Evolutionary conservation across 1,284 basidiomycete species (phyloP).

Genomic region (Vanrija sp.): DNA sequence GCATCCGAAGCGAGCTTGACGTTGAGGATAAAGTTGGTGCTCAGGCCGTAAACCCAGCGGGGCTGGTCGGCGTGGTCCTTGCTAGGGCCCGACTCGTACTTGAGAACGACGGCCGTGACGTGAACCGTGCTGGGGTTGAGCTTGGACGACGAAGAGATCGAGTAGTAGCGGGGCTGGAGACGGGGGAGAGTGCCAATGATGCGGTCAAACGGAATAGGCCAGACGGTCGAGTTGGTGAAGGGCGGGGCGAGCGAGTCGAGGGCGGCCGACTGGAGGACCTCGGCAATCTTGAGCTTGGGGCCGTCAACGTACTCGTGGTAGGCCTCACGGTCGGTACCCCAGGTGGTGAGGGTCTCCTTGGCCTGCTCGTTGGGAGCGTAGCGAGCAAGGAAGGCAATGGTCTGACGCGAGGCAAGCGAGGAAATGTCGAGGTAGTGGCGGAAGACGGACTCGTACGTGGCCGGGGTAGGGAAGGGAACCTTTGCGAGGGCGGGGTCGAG

Average conservation of each 20-base stretch:
- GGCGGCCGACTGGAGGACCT: constrained; percentile 80
- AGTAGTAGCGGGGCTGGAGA: constrained; percentile 95
- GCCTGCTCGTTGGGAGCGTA: constrained; percentile 81
- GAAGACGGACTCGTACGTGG: constrained; percentile 89
- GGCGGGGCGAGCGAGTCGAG: constrained; percentile 63
- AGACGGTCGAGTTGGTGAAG: constrained; percentile 65
- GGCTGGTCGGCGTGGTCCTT: constrained; percentile 52
- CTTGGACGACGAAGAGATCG: constrained; percentile 96
- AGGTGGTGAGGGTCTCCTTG: constrained; percentile 65
- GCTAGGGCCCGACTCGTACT: constrained; percentile 69
- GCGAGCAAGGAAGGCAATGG: constrained; percentile 78
- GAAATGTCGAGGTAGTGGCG: constrained; percentile 97
- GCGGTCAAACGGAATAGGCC: constrained; percentile 92
- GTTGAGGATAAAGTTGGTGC: constrained; percentile 88
- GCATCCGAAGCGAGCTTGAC: constrained; percentile 65
- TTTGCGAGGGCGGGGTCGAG: constrained; percentile 97
- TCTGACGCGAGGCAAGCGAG: constrained; percentile 87
- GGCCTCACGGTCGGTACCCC: constrained; percentile 82
- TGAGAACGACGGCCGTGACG: constrained; percentile 90
- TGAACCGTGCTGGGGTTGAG: constrained; percentile 83
- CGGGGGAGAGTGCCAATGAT: constrained; percentile 89
- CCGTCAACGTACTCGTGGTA: constrained; percentile 72
- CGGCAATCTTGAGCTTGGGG: constrained; percentile 83
- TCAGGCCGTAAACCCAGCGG: constrained; percentile 72
- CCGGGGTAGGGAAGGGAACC: constrained; percentile 96